Base-by-base conservation (phyloP, 2,329 filamentous ascomycete species). In the Cercospora sp. region DNA sequence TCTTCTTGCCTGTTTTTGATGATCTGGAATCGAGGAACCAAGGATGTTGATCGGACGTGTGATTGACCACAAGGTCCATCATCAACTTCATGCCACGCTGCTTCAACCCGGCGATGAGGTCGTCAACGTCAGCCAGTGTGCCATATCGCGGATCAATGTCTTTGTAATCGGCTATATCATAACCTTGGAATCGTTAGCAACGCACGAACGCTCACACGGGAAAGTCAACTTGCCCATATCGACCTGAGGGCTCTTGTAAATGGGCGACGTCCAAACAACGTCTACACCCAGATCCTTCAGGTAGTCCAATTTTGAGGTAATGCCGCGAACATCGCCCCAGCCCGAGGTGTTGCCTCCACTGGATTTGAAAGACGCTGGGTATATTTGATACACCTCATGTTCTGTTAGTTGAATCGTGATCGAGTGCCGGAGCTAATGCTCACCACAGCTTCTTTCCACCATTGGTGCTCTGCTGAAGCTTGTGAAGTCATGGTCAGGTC, bases 221-320 rank as follows among this genome's bases (percentile, higher is more conserved):
- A 9, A 37, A 37, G 6, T 21, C 32, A 24, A 26, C 58, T n/a
- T 61, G 24, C 61, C 58, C 67, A 70, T 70, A 58, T 70, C 68
- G 18, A 65, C 66, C 18, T 68, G 66, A 18, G 64, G 62, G 21
- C 60, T 67, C 67, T 85, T 85, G 76, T 82, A 85, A 12, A 84
- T 82, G 2, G 90, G 90, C 55, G 85, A 90, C 0, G 89, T 78
- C 90, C 90, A 92, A 60, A 92, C 81, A 6, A 88, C 84, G 73
- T 91, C 85, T 9, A 89, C 81, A 0, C 89, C 89, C 0, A 91
- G 81, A 2, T 86, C 81, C 62, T 86, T 82, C 60, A 91, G 81
- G 74, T 91, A 89, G 75, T 90, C 87, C 1, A 91, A 79, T 74
- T 89, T 85, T 9, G 86, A 86, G 12, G 88, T 87, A 63, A 91